Evolutionary conservation across 1,284 basidiomycete genomes (phyloP), one percentile per base, ranked within the genome.

Genomic region (Sporisorium iseilematis-ciliati): DNA sequence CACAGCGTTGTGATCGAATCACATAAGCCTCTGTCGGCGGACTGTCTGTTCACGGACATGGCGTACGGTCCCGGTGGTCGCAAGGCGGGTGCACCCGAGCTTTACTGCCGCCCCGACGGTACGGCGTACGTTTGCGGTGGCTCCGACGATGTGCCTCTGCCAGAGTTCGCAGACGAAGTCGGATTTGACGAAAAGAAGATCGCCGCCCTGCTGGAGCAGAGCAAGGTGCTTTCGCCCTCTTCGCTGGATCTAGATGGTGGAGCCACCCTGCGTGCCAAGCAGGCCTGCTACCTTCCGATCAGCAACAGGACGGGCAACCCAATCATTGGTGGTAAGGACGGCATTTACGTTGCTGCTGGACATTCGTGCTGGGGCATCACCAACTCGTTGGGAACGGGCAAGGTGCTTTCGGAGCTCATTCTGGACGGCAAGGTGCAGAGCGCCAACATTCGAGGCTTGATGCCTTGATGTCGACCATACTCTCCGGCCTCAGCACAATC

Each of bases 261-360:
- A 41, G 77, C 80, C 0, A 64, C 60, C 10, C 75, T 88, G 20
- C 80, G 85, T 41, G 84, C 85, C 8, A 86, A 87, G 60, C 88
- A 89, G 75, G 88, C 88, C 0, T 90, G 89, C 82, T 90, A 86
- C 80, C 83, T 89, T 31, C 89, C 89, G 7, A 87, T 89, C 46
- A 87, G 88, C 5, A 86, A 86, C 57, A 79, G 87, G 42, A 86
- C 83, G 1, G 88, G 88, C 0, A 81, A 86, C 49, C 89, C 89
- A 1, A 81, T 89, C 40, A 83, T 89, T 14, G 79, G 79, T 29
- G 88, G 88, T 14, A 85, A 86, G 72, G 82, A 88, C 4, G 88
- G 88, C 6, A 84, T 88, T 11, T 89, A 82, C 41, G 82, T 88
- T 20, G 87, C 86, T 7, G 86, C 86, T 12, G 88, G 88, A 0